These are phyloP conservation scores for Lepidium africanum DNA, from an alignment of 345 rosid genomes.

Conservation along the genomic window DNA sequence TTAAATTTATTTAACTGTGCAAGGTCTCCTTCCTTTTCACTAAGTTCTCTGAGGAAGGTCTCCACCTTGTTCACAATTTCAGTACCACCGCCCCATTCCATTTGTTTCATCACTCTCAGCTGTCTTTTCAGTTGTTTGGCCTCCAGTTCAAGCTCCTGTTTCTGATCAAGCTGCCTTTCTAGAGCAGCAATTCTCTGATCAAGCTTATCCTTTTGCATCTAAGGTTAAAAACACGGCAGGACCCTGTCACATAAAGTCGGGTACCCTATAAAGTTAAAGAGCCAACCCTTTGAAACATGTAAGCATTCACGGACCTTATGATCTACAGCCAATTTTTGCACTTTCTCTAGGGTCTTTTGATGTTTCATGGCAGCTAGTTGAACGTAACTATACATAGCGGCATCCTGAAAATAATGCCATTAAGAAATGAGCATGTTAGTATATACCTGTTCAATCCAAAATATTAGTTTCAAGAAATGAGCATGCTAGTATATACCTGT, in stretches of 20 bases:
- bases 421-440: slow-evolving; percentile 3
- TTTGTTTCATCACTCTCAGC: slow-evolving; percentile 60
- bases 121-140: slow-evolving; percentile 61
- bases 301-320: slow-evolving; percentile 57
- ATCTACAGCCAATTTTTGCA: slow-evolving; percentile 72
- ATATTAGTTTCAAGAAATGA: not conserved
- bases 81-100: slow-evolving; percentile 58
- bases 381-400: slow-evolving; percentile 44
- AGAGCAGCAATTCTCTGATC: slow-evolving; percentile 55
- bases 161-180: slow-evolving; percentile 73
- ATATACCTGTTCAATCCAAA: slow-evolving; percentile 52
- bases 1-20: slow-evolving; percentile 59
- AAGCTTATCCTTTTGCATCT: slow-evolving; percentile 75
- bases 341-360: slow-evolving; percentile 67
- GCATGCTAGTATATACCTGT: slow-evolving; percentile 41
- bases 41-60: slow-evolving; percentile 45
- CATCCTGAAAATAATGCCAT: slow-evolving; percentile 41
- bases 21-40: slow-evolving; percentile 82
- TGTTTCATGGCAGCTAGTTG: slow-evolving; percentile 77
- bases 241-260: not conserved
- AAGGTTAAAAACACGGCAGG: slow-evolving; percentile 21
- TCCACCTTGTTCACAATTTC: slow-evolving; percentile 67
- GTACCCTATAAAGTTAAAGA: not conserved
- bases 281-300: slow-evolving; percentile 10
- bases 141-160: slow-evolving; percentile 80